Base-by-base conservation (phyloP, 305 asterid genomes). In the Fraxinus greggii region DNA sequence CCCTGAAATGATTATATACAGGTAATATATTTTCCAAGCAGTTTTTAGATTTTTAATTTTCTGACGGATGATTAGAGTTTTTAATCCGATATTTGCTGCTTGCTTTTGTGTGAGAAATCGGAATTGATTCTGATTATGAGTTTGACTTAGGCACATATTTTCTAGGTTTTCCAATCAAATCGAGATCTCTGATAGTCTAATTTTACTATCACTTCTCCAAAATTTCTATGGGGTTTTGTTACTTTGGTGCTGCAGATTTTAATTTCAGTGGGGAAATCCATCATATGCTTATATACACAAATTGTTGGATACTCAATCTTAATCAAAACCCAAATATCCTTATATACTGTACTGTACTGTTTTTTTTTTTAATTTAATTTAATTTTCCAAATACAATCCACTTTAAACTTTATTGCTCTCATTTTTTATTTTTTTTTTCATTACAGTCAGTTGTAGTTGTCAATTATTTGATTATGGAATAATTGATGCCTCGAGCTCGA, bases 1-100 rank as follows among this genome's bases (percentile, higher is more conserved):
- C 83, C 99, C 99, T 17, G 97, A 94, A 31, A 94, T 91, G 98
- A 83, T 82, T 80, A 82, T 91, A 78, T 94, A 87, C 91, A 94
- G 98, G 99, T 94, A 92, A 56, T 72, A 48, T 8, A 0, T 69
- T 48, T 51, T 76, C 45, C 29, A 28, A 26, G 42, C 80, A 28
- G 0, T 31, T 45, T 48, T 76, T 23, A 13, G 42, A 42, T 76
- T 7, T 76, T 76, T 19, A 7, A 15, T 4, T 26, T 13, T 32
- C 35, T 24, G 24, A 17, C 29, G 29, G 61, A 51, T 32, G 35
- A 56, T 70, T 36, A n/a, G 67, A 23, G 80, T 36, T 13, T 51
- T n/a, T 77, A 19, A 65, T 65, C 24, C 28, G 73, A 28, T 79
- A 63, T 63, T 48, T 12, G 15, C 0, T 78, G 17, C 17, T 79